Evolutionary conservation across 148 eudicot genomes (phyloP).

Genomic region (Gaultheria prostrata): DNA sequence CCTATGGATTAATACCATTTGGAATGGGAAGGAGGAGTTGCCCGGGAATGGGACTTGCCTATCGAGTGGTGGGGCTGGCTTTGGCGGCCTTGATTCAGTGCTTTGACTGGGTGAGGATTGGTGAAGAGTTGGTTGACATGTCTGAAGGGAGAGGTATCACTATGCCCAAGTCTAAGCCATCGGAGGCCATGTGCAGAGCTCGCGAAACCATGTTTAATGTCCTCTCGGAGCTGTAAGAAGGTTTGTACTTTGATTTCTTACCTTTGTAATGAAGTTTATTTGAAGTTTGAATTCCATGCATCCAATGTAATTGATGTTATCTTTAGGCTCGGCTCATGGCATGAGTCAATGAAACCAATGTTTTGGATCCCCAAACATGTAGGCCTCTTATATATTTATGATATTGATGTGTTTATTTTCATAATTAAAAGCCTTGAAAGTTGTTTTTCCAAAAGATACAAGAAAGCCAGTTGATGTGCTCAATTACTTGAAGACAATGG

Average conservation of each 20-base stretch:
- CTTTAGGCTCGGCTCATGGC: too few species aligned
- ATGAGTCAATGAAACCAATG: too few species aligned
- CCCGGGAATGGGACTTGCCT: constrained; percentile 37
- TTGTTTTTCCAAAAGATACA: too few species aligned
- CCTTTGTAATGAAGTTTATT: background rate
- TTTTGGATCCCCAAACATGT: too few species aligned
- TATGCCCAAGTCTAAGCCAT: constrained; percentile 38
- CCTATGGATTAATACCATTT: constrained; percentile 37
- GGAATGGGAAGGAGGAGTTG: constrained; percentile 42
- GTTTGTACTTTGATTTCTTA: background rate
- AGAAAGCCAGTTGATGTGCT: too few species aligned
- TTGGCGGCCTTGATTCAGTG: constrained; percentile 41
- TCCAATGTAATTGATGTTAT: too few species aligned
- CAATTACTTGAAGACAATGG: too few species aligned
- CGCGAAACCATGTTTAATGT: constrained; percentile 7
- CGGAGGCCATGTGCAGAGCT: constrained; percentile 29
- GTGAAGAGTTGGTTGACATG: constrained; percentile 33
- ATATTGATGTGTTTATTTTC: too few species aligned
- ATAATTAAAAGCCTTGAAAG: too few species aligned
- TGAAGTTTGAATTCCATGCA: too few species aligned
- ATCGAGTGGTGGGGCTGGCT: constrained; percentile 29
- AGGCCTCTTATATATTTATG: too few species aligned
- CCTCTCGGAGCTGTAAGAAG: background rate
- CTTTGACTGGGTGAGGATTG: constrained; percentile 41
- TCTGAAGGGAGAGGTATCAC: constrained; percentile 32